phyloP scores from a whole-genome alignment of 78 protist species.

The Dictyostelium intermedium region DNA sequence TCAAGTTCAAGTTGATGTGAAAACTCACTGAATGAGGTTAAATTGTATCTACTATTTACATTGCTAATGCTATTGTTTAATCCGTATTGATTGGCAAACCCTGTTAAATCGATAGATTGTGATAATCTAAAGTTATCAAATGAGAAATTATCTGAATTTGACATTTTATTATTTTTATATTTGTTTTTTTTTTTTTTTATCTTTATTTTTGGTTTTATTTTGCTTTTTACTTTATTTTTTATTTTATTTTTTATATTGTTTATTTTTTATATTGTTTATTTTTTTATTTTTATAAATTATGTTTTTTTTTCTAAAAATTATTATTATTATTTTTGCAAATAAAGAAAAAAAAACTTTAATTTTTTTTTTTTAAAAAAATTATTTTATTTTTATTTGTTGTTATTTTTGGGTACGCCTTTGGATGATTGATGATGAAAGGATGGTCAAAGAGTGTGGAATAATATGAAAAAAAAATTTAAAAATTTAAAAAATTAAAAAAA shows the following conservation, averaged over 20 bases:
- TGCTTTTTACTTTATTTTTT: no score
- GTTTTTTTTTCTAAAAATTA: no score
- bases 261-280: no score
- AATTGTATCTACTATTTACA: constrained; percentile 22
- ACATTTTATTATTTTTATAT: neutral
- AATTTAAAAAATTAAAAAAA: no score
- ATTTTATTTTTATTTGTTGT: neutral
- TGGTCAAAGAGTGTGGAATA: neutral
- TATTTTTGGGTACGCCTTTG: neutral
- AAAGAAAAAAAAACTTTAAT: no score
- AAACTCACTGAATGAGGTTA: constrained; percentile 3
- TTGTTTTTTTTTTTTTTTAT: neutral
- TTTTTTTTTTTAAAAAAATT: no score
- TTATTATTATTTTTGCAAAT: no score
- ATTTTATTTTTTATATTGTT: no score
- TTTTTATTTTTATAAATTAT: no score
- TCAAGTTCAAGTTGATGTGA: neutral
- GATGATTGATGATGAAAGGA: neutral
- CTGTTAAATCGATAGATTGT: constrained; percentile 20
- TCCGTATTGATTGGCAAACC: neutral
- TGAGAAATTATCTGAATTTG: neutral
- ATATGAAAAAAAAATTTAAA: neutral
- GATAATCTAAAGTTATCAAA: constrained; percentile 25
- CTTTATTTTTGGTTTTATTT: no score
- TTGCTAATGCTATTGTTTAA: constrained; percentile 1